Evolutionary conservation across 495 filamentous ascomycete genomes (phyloP), one percentile per base, ranked within the genome.

Genomic region (Platismatia glauca): DNA sequence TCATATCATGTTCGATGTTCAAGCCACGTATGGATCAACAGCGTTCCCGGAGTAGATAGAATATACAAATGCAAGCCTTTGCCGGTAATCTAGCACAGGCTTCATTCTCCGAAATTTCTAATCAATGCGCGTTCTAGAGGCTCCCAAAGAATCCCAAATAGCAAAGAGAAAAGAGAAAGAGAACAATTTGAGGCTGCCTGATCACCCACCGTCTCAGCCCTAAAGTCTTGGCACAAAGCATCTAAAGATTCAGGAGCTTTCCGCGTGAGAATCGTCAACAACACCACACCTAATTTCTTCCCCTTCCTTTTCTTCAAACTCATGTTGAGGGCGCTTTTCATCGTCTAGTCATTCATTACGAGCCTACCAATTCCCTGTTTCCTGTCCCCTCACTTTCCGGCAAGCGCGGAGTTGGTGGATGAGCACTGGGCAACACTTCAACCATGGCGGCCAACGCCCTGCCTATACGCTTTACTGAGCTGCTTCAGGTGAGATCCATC

Each of bases 401-500:
- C 58, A 64, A 52, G 66, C 60, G 63, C 43, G 43, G 60, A 66
- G 55, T 61, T 64, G 35, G 75, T 75, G 78, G 72, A 78, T 79
- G 70, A 64, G 29, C 44, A 38, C 34, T 33, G 33, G 39, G 27
- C 20, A 58, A 50, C 24, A 35, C 33, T 12, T 38, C 46, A 60
- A 88, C 82, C 84, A 86, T 85, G 81, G 82, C 84, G 70, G 64
- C 62, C 58, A 63, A 58, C 46, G 70, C 72, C 48, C 76, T 96
- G 68, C 92, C 92, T 68, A 97, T 97, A 80, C 90, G 90, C 77
- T 97, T 97, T 75, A 89, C 87, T 74, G 92, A 97, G 84, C 82
- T 95, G 71, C 79, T 95, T 71, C 89, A 89, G 84, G 88, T 95
- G 82, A 73, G 61, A 63, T 62, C 18, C 55, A 38, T 20, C 38